Conservation (phyloP, 208 protist species). For the Leishmania tarentolae region DNA sequence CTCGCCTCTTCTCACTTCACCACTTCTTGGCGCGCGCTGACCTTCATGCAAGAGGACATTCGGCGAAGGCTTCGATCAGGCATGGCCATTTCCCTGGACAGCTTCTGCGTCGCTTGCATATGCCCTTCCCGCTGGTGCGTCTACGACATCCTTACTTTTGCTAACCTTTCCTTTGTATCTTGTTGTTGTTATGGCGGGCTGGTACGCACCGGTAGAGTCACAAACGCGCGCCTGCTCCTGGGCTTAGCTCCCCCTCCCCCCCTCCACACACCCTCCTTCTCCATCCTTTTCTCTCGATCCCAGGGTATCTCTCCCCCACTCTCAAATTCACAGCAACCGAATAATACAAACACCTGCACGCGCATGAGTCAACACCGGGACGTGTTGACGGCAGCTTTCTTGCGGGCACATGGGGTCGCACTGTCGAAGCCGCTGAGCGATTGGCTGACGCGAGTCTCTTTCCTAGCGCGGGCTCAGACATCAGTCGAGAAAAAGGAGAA, state of each 20-base stretch:
- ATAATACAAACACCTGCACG: background rate
- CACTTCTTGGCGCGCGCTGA: too few species aligned
- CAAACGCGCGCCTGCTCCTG: background rate
- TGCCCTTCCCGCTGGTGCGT: background rate
- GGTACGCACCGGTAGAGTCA: background rate
- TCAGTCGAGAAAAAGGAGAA: constrained; percentile 38
- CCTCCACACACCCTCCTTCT: background rate
- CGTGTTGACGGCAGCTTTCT: constrained; percentile 52
- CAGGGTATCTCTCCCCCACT: constrained; percentile 3
- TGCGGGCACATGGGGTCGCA: constrained; percentile 48
- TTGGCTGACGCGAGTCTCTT: constrained; percentile 70
- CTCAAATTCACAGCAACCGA: background rate
- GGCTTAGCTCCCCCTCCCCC: background rate
- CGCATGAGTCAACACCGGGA: constrained; percentile 26
- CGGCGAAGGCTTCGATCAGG: background rate
- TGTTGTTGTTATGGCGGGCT: background rate
- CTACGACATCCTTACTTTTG: background rate
- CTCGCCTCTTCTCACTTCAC: background rate
- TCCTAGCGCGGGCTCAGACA: constrained; percentile 50
- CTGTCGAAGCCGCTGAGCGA: constrained; percentile 51
- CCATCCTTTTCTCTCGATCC: constrained; percentile 2
- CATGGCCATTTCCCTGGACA: background rate
- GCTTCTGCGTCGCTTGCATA: background rate
- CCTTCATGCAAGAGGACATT: background rate
- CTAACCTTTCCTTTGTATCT: background rate